These are phyloP conservation scores for Aspergillus saccharolyticus DNA, from an alignment of 495 filamentous ascomycete species.

Conservation along the genomic window DNA sequence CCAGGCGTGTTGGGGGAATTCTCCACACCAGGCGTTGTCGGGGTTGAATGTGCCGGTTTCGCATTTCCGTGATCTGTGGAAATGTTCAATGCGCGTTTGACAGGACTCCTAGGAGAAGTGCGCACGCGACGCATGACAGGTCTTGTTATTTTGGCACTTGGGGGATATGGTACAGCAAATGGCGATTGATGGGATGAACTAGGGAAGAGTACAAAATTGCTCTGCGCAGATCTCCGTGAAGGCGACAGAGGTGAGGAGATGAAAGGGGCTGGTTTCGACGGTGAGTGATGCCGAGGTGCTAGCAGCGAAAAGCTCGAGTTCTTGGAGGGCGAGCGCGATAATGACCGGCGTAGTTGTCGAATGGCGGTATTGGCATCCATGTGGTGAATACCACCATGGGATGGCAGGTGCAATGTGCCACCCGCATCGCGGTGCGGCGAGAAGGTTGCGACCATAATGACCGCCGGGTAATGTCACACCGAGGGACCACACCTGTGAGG, in stretches of 20 bases:
- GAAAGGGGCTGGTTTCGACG: conserved; percentile 41
- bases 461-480: neutral
- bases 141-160: conserved; percentile 45
- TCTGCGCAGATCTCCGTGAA: conserved; percentile 39
- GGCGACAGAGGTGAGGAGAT: conserved; percentile 51
- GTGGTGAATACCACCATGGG: conserved; percentile 74
- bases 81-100: conserved; percentile 67
- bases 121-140: conserved; percentile 49
- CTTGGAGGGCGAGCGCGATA: conserved; percentile 85
- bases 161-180: conserved; percentile 49
- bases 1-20: conserved; percentile 40
- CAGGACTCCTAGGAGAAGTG: conserved; percentile 68
- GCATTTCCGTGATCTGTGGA: conserved; percentile 68
- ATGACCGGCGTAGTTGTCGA: conserved; percentile 71
- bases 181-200: conserved; percentile 45
- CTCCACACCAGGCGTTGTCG: conserved; percentile 48
- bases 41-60: conserved; percentile 37
- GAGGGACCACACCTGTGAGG: neutral
- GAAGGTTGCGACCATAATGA: conserved; percentile 45
- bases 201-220: conserved; percentile 46
- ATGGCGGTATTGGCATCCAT: conserved; percentile 74
- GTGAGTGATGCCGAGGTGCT: conserved; percentile 51
- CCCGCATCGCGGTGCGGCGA: conserved; percentile 59
- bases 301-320: conserved; percentile 60
- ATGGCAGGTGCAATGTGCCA: conserved; percentile 74